A percentile compares a stretch with the other conserved stretches of the same genome.
phyloP scores from a whole-genome alignment of 2,329 filamentous ascomycete species.

The Xylariales sp. region DNA sequence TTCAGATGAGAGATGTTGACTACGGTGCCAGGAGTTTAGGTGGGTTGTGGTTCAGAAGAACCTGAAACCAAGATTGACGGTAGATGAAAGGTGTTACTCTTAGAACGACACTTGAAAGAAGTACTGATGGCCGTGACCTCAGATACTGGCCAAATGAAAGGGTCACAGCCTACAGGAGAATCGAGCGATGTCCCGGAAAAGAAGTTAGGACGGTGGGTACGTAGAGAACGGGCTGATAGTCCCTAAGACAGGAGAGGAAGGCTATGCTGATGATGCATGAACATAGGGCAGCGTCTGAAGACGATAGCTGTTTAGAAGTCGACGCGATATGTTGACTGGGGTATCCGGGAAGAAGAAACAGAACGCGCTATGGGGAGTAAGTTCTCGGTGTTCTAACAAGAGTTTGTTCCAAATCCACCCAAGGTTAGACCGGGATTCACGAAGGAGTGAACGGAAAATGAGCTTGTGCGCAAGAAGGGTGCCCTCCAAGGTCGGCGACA shows the following conservation, averaged over 20 bases:
- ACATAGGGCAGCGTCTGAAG: slow-evolving; percentile 25
- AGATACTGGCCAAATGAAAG: slow-evolving; percentile 9
- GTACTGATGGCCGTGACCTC: slow-evolving; percentile 1
- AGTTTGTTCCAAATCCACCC: slow-evolving; percentile 20
- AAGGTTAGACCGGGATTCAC: slow-evolving; percentile 13
- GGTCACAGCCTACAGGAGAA: slow-evolving; percentile 10
- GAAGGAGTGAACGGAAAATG: slow-evolving; percentile 13
- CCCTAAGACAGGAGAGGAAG: slow-evolving; percentile 18
- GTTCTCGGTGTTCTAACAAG: slow-evolving; percentile 11
- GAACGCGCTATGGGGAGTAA: slow-evolving; percentile 15
- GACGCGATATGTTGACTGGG: slow-evolving; percentile 18
- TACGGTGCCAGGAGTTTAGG: not conserved
- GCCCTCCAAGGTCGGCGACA: slow-evolving; percentile 18
- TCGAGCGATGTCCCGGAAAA: slow-evolving; percentile 18
- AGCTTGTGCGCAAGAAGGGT: slow-evolving; percentile 8
- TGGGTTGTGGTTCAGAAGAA: slow-evolving; percentile 6
- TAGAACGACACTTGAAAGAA: not conserved
- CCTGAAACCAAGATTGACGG: slow-evolving; percentile 11
- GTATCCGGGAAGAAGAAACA: slow-evolving; percentile 19
- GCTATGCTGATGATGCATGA: slow-evolving; percentile 29
- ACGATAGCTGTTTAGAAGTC: slow-evolving; percentile 24
- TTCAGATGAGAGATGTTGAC: slow-evolving; percentile 7
- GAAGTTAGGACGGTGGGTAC: slow-evolving; percentile 16
- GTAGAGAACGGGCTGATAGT: slow-evolving; percentile 13
- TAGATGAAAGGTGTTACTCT: not conserved